Conservation (phyloP, 2,329 filamentous ascomycete genomes). For the Cladophialophora immunda region DNA sequence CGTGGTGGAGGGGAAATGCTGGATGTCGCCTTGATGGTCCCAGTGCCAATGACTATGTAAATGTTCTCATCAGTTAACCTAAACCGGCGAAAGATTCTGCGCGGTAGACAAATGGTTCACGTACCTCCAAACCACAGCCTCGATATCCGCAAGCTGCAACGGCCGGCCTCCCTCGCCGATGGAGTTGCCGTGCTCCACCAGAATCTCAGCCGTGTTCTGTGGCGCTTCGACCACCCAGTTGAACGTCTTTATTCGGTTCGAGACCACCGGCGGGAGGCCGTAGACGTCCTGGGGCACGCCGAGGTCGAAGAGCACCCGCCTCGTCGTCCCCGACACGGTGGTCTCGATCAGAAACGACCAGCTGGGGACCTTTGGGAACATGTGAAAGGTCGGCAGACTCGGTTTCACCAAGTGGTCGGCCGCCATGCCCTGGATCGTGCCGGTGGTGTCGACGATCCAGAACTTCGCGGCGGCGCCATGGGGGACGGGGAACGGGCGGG, state of each 20-base stretch:
- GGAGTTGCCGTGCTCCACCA: constrained; percentile 24
- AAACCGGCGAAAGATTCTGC: too few species aligned
- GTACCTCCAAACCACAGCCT: constrained; percentile 15
- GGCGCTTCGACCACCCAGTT: constrained; percentile 33
- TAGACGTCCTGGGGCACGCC: constrained; percentile 44
- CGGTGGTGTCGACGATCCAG: constrained; percentile 7
- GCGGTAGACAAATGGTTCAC: too few species aligned
- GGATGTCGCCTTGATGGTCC: constrained; percentile 48
- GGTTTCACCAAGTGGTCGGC: constrained; percentile 46
- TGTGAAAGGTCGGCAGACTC: constrained; percentile 43
- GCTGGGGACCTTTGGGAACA: constrained; percentile 23
- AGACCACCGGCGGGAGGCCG: constrained; percentile 21
- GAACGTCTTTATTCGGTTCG: constrained; percentile 13
- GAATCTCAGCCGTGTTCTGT: constrained; percentile 29
- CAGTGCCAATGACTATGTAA: constrained; percentile 30
- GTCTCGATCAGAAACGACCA: constrained; percentile 29
- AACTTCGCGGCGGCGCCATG: background rate
- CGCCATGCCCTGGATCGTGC: background rate
- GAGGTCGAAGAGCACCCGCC: constrained; percentile 45
- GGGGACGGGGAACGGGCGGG: background rate
- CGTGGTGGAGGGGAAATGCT: constrained; percentile 55
- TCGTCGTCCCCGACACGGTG: constrained; percentile 19
- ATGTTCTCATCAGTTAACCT: constrained; percentile 22
- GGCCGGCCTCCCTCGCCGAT: background rate
- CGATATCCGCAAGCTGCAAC: constrained; percentile 17